phyloP scores from a whole-genome alignment of 305 asterid species.

The Plantago lanceolata region DNA sequence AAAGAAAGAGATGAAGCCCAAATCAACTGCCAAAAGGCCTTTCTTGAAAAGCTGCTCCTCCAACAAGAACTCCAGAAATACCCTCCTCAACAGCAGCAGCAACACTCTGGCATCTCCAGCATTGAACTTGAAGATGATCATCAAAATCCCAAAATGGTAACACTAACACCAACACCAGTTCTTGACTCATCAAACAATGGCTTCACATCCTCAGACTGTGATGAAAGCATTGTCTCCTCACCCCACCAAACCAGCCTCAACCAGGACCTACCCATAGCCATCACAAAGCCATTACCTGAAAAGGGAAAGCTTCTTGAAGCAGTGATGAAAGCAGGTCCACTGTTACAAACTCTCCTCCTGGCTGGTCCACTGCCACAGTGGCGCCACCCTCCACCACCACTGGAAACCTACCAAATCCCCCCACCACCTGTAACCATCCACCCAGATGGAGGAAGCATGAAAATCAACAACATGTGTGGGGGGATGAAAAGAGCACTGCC shows the following conservation, averaged over 20 bases:
- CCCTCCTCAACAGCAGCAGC: constrained; percentile 11
- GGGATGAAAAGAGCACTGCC: constrained; percentile 47
- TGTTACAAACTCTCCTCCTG: constrained; percentile 64
- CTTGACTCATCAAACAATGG: constrained; percentile 31
- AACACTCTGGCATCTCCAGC: constrained; percentile 59
- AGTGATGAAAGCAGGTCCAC: constrained; percentile 77
- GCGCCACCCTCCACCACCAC: constrained; percentile 93
- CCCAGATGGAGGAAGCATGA: not conserved
- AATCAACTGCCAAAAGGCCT: constrained; percentile 28
- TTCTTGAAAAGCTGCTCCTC: constrained; percentile 39
- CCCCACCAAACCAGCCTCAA: constrained; percentile 36
- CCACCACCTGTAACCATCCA: constrained; percentile 59
- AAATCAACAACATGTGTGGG: constrained; percentile 40
- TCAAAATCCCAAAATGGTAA: too few relatives aligned
- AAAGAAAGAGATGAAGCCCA: constrained; percentile 43
- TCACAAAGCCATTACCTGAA: constrained; percentile 54
- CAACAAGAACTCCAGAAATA: constrained; percentile 26
- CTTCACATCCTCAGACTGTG: constrained; percentile 60
- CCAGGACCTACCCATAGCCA: constrained; percentile 24
- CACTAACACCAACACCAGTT: constrained; percentile 46
- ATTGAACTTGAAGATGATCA: constrained; percentile 40
- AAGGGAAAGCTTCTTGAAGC: constrained; percentile 72
- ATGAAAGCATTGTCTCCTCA: constrained; percentile 82
- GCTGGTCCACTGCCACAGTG: constrained; percentile 89
- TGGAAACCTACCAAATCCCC: constrained; percentile 58